A percentile compares a stretch with the other conserved stretches of the same genome.
Evolutionary conservation across 768 basidiomycete genomes (phyloP).

Genomic region (Fistulinella prunicolor): DNA sequence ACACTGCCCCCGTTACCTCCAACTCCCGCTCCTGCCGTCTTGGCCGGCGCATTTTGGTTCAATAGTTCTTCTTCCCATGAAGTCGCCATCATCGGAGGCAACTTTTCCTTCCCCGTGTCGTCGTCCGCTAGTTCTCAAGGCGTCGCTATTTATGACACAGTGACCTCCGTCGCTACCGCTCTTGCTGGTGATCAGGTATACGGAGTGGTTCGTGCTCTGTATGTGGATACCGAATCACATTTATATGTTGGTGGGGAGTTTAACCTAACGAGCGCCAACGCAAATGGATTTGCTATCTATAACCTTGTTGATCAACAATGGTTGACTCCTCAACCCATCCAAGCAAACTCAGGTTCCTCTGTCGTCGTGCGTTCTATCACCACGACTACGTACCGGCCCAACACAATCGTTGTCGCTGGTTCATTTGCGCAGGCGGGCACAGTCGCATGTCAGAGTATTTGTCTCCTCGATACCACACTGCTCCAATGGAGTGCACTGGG

Average conservation of each 20-base stretch:
- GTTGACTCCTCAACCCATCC: constrained; percentile 62
- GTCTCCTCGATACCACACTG: constrained; percentile 62
- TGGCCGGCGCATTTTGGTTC: constrained; percentile 88
- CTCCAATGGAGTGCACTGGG: constrained; percentile 83
- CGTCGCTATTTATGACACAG: constrained; percentile 69
- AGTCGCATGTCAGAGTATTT: constrained; percentile 72
- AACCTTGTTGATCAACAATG: constrained; percentile 65
- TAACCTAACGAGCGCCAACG: constrained; percentile 50
- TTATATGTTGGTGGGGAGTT: constrained; percentile 88
- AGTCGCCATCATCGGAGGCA: constrained; percentile 82
- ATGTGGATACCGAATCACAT: constrained; percentile 58
- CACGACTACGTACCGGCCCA: constrained; percentile 53
- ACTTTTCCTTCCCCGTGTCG: constrained; percentile 64
- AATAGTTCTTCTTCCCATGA: constrained; percentile 67
- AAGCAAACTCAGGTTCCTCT: constrained; percentile 47
- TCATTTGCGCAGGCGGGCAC: constrained; percentile 79
- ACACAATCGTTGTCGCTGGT: constrained; percentile 80
- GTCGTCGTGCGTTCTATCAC: constrained; percentile 74
- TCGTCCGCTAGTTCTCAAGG: constrained; percentile 45
- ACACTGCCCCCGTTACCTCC: constrained; percentile 55
- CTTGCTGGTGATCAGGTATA: constrained; percentile 61
- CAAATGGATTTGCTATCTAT: constrained; percentile 77
- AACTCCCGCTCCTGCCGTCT: constrained; percentile 72
- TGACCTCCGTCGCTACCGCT: constrained; percentile 45
- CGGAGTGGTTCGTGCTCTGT: constrained; percentile 74